These are phyloP conservation scores for Saposhnikovia divaricata DNA, from an alignment of 129 eudicot genomes.

Conservation along the genomic window DNA sequence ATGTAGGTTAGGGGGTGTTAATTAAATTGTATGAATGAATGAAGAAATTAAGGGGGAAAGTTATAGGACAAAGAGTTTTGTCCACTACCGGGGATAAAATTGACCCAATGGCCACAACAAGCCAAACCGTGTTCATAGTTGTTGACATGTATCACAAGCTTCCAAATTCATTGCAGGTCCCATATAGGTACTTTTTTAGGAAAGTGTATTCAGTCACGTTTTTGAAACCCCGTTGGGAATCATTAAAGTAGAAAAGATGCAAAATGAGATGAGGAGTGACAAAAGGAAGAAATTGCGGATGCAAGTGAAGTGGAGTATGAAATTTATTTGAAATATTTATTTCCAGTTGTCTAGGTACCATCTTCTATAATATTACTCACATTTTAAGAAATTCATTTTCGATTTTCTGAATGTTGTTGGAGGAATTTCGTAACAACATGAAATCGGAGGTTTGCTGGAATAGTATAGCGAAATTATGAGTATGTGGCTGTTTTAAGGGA, in stretches of 20 bases:
- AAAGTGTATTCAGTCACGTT: neutral
- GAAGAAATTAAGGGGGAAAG: neutral
- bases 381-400: no score
- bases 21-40: no score
- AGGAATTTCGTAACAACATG: no score
- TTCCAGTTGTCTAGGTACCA: no score
- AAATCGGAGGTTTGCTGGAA: no score
- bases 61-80: neutral
- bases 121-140: constrained; percentile 1
- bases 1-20: neutral
- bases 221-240: neutral
- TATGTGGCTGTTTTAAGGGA: no score
- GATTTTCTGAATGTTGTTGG: no score
- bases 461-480: no score
- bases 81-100: neutral
- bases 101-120: neutral
- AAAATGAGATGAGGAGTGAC: neutral
- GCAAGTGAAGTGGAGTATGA: no score
- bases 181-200: neutral
- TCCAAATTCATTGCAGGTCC: neutral
- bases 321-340: no score
- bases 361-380: no score
- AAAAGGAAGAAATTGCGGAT: neutral
- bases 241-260: neutral
- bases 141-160: neutral